Base-by-base conservation (phyloP, 768 basidiomycete genomes). In the Lactarius sanguifluus region DNA sequence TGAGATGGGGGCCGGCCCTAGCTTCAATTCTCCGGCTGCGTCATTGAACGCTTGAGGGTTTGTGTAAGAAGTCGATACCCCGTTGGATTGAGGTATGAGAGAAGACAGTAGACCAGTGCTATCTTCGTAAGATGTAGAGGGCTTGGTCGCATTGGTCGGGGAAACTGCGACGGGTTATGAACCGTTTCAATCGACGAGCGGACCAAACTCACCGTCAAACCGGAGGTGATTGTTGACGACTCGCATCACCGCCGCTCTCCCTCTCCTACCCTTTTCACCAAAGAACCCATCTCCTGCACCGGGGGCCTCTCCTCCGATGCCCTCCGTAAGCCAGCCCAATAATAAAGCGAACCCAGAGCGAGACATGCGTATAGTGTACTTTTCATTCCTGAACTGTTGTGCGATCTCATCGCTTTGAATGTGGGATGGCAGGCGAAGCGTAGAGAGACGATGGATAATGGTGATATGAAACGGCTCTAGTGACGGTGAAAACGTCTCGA, bases 311-410 rank as follows among this genome's bases (percentile, higher is more conserved):
- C 95, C 89, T 65, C 95, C 87, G 62, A 89, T 81, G 18, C 94
- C 95, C 75, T 98, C 96, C 28, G 94, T 97, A 64, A 98, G 79
- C 97, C 97, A 99, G 36, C 96, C 96, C 2, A 98, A 83, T 9
- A 99, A 81, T 34, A 99, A 85, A 54, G 90, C 85, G 74, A 97
- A 96, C 8, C 95, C 92, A 43, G 95, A 95, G 32, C 92, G 85
- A 62, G 91, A 92, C 86, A 98, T 92, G 50, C 86, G 85, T 60
- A 98, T 83, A 40, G 86, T 85, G 77, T 98, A 99, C 76, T 95
- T 94, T 76, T 97, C 94, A 58, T 87, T 87, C 64, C 92, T 83
- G 72, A 96, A 95, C 10, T 92, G 85, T 74, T 91, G 89, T 0
- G 93, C 94, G 10, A 88, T 75, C 59, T 92, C 86, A 72, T 94